A percentile compares a stretch with the other conserved stretches of the same genome.
Evolutionary conservation across 2,329 filamentous ascomycete genomes (phyloP).

Genomic region (Trichophyton simii): DNA sequence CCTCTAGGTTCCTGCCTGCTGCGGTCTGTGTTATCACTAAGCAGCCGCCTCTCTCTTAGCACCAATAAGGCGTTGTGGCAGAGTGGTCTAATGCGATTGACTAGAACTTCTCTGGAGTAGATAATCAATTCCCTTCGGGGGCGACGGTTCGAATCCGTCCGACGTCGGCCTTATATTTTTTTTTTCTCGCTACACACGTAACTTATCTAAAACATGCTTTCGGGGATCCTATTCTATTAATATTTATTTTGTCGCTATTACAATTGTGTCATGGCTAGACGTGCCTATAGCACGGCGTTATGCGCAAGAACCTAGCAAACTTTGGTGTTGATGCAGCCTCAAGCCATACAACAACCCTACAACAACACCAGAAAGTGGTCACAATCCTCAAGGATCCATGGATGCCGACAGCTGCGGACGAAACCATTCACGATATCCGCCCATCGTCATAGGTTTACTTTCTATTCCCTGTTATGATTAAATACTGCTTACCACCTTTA

Average conservation of each 20-base stretch:
- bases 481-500: neutral
- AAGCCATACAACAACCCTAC: neutral
- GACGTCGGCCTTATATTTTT: constrained; percentile 11
- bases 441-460: neutral
- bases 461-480: neutral
- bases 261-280: too few relatives aligned
- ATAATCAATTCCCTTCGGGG: constrained; percentile 6
- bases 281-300: neutral
- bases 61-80: constrained; percentile 6
- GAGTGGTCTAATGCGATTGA: constrained; percentile 8
- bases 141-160: constrained; percentile 8
- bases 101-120: constrained; percentile 3
- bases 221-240: neutral
- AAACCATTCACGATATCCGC: neutral
- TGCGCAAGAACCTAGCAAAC: neutral
- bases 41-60: neutral
- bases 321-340: neutral
- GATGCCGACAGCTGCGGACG: neutral
- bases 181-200: neutral
- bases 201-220: neutral
- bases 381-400: neutral
- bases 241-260: neutral
- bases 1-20: too few relatives aligned
- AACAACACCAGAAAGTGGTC: neutral
- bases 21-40: neutral